These are phyloP conservation scores for Achaetomium macrosporum DNA, from an alignment of 2,329 filamentous ascomycete species.

Conservation along the genomic window DNA sequence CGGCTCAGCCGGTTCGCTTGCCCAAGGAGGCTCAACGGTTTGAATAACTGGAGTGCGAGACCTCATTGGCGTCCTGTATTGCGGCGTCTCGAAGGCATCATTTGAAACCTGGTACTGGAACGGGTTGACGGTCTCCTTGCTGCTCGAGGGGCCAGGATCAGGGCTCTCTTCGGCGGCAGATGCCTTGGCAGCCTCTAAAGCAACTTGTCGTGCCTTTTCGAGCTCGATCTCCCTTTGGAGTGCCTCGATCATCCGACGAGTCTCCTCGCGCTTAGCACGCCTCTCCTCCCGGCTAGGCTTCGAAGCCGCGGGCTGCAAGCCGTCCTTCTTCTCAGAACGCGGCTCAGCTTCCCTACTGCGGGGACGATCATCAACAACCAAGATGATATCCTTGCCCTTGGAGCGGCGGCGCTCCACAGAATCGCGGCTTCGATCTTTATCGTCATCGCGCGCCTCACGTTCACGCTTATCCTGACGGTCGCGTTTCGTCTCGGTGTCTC, in stretches of 20 bases:
- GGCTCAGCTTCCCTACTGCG: conserved; percentile 10
- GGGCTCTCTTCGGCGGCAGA: conserved; percentile 11
- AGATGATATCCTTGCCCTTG: conserved; percentile 20
- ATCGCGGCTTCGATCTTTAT: conserved; percentile 21
- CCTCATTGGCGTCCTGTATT: conserved; percentile 34
- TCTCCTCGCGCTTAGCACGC: conserved; percentile 21
- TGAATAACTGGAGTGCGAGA: conserved; percentile 32
- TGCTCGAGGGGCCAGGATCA: conserved; percentile 8
- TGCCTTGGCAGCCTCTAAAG: conserved; percentile 26
- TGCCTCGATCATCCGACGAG: conserved; percentile 22
- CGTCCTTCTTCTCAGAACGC: conserved; percentile 9
- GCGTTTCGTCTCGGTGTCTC: conserved; percentile 24
- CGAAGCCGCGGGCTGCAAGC: conserved; percentile 7
- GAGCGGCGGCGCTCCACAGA: conserved; percentile 21
- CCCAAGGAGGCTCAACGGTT: conserved; percentile 49
- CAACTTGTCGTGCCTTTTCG: conserved; percentile 22
- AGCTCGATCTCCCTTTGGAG: conserved; percentile 21
- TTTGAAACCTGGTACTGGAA: conserved; percentile 54
- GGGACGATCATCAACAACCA: conserved; percentile 19
- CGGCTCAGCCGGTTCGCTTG: conserved; percentile 23
- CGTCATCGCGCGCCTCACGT: conserved; percentile 17
- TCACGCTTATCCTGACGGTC: conserved; percentile 28
- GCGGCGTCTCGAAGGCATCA: conserved; percentile 45
- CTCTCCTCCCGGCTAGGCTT: conserved; percentile 23
- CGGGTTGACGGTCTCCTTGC: conserved; percentile 41